Percentiles rank a stretch among this genome's conserved stretches.
phyloP scores from a whole-genome alignment of 768 basidiomycete species.

The Dioszegia crocea region DNA sequence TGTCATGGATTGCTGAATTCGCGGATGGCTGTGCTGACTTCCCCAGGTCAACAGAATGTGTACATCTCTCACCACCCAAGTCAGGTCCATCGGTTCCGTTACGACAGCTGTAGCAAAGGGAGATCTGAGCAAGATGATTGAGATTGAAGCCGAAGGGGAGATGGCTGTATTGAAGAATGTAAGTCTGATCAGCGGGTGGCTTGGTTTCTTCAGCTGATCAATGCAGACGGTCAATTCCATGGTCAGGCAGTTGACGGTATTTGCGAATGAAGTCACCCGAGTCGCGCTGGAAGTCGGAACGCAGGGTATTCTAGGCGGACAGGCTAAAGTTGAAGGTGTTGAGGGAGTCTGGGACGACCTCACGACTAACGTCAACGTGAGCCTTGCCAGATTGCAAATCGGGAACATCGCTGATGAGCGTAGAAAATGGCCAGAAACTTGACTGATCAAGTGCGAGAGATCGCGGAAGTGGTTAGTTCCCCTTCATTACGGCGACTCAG shows the following conservation, averaged over 20 bases:
- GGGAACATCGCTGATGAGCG: slow-evolving; percentile 2
- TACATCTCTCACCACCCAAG: slow-evolving; percentile 52
- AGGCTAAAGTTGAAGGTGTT: slow-evolving; percentile 50
- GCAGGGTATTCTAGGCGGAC: slow-evolving; percentile 49
- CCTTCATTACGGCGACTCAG: too few relatives aligned
- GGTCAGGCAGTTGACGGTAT: slow-evolving; percentile 45
- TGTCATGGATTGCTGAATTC: background rate
- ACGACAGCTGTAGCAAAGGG: slow-evolving; percentile 53
- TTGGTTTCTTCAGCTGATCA: background rate
- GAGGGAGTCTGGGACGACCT: slow-evolving; percentile 49
- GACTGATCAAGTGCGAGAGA: slow-evolving; percentile 51
- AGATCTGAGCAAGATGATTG: slow-evolving; percentile 61
- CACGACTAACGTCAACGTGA: slow-evolving; percentile 50
- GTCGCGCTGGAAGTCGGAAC: slow-evolving; percentile 51
- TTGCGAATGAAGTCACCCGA: slow-evolving; percentile 49
- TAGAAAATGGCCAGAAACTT: slow-evolving; percentile 51
- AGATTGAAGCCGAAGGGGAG: slow-evolving; percentile 86
- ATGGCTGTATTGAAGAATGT: slow-evolving; percentile 58
- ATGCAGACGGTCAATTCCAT: slow-evolving; percentile 49
- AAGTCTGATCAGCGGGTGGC: slow-evolving; percentile 2
- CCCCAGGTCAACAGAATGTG: slow-evolving; percentile 52
- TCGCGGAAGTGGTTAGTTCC: slow-evolving; percentile 48
- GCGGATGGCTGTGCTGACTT: slow-evolving; percentile 16
- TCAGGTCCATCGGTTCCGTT: slow-evolving; percentile 51
- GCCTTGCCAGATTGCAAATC: slow-evolving; percentile 4